A percentile compares a stretch with the other conserved stretches of the same genome.
phyloP scores from a whole-genome alignment of 2,329 filamentous ascomycete genomes.

The Chaetomiaceae sp. region DNA sequence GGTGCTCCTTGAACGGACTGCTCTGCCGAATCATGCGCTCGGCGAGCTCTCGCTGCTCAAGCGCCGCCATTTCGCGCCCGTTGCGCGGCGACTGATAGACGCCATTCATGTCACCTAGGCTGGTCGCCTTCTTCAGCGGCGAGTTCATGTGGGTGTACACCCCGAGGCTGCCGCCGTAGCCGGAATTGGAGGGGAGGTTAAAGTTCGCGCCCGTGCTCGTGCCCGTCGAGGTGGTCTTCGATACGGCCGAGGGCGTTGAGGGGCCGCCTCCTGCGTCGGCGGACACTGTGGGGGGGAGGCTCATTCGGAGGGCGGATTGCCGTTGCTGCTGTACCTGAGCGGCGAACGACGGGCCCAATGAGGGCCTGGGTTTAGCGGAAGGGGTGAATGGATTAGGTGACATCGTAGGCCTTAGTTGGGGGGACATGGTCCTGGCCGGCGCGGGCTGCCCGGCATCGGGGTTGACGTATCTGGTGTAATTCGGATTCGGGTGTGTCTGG shows the following conservation, averaged over 20 bases:
- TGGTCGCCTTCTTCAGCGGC: conserved; percentile 72
- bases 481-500: conserved; percentile 76
- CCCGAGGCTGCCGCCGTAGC: conserved; percentile 70
- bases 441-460: conserved; percentile 47
- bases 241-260: conserved; percentile 16
- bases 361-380: conserved; percentile 18
- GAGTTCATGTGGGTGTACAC: conserved; percentile 76
- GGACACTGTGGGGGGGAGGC: conserved; percentile 16
- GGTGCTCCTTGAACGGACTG: conserved; percentile 41
- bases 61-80: conserved; percentile 57
- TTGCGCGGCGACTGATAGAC: conserved; percentile 48
- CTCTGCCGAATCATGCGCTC: conserved; percentile 34
- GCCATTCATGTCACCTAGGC: conserved; percentile 55
- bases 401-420: conserved; percentile 35
- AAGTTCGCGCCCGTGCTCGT: conserved; percentile 15
- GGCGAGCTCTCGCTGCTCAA: conserved; percentile 45
- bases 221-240: conserved; percentile 25
- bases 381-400: conserved; percentile 44
- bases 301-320: conserved; percentile 20
- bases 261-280: not conserved
- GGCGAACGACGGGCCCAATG: conserved; percentile 9
- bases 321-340: conserved; percentile 17
- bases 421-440: conserved; percentile 36
- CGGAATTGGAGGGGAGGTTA: conserved; percentile 14
- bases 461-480: conserved; percentile 69